Evolutionary conservation across 1,284 basidiomycete species (phyloP).

Genomic region (Malassezia brasiliensis): DNA sequence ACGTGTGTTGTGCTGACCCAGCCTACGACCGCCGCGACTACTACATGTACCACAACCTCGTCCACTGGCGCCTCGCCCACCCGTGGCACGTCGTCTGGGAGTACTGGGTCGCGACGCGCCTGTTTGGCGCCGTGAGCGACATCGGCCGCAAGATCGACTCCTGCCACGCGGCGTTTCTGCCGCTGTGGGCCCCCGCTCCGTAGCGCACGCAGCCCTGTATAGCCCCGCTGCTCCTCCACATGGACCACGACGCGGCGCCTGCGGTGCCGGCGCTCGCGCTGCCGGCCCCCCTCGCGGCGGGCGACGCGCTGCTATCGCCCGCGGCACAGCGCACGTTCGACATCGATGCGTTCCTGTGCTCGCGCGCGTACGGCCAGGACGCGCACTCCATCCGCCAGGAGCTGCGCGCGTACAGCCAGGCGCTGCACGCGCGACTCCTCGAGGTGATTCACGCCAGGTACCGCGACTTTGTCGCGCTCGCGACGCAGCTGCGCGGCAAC

Average conservation of each 20-base stretch:
- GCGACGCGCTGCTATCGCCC: slow-evolving; percentile 59
- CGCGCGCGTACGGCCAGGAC: slow-evolving; percentile 68
- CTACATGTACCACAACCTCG: slow-evolving; percentile 21
- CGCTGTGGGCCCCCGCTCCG: background rate
- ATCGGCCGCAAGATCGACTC: slow-evolving; percentile 17
- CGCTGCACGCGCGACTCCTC: slow-evolving; percentile 81
- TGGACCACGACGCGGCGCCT: background rate
- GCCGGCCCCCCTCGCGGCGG: slow-evolving; percentile 3
- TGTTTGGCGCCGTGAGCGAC: slow-evolving; percentile 29
- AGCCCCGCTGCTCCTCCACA: background rate
- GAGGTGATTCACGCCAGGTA: slow-evolving; percentile 95
- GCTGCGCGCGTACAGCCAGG: slow-evolving; percentile 70
- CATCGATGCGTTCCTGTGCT: slow-evolving; percentile 77
- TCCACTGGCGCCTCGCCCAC: slow-evolving; percentile 23
- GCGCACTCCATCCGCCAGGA: slow-evolving; percentile 77
- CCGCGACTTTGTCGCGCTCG: slow-evolving; percentile 89
- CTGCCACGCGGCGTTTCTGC: background rate
- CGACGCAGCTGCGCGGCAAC: slow-evolving; percentile 57
- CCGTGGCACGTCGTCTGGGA: slow-evolving; percentile 34
- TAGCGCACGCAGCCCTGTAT: too few species aligned
- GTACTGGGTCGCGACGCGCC: slow-evolving; percentile 21
- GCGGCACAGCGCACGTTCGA: slow-evolving; percentile 55
- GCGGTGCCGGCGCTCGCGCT: slow-evolving; percentile 17
- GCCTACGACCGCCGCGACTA: slow-evolving; percentile 28
- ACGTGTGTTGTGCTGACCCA: background rate